These are phyloP conservation scores for Thuidium tamariscinum DNA, from an alignment of 225 moss, liverwort and hornwort genomes.

Conservation along the genomic window DNA sequence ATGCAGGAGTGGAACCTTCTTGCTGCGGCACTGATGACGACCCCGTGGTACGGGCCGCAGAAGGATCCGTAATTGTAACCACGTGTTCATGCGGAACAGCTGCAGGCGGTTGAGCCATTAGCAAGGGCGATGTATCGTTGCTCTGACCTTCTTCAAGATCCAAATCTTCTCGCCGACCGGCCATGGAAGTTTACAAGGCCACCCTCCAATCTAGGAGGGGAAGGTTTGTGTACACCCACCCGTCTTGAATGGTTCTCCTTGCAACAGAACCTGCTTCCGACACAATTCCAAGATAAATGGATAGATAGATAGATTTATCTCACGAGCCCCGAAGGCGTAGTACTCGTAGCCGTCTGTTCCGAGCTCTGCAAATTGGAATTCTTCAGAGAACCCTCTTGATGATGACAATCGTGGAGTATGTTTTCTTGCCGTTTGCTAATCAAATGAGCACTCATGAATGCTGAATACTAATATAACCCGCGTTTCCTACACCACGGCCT, in stretches of 20 bases:
- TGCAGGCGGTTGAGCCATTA: constrained; percentile 30
- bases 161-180: constrained; percentile 26
- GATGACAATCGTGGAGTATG: neutral
- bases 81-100: constrained; percentile 18
- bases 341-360: neutral
- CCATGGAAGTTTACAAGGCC: constrained; percentile 31
- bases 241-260: constrained; percentile 5
- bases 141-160: constrained; percentile 41
- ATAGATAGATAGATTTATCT: neutral
- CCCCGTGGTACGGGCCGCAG: neutral
- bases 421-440: neutral
- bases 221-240: neutral
- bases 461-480: neutral
- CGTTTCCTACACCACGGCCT: neutral
- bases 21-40: neutral
- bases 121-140: constrained; percentile 39
- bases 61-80: constrained; percentile 14
- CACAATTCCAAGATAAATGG: neutral
- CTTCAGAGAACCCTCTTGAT: neutral
- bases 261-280: neutral
- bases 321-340: neutral
- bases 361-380: neutral
- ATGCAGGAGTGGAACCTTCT: neutral
- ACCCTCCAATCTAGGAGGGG: constrained; percentile 17
- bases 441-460: constrained; percentile 5